Percentiles rank a stretch among this genome's conserved stretches.
phyloP scores from a whole-genome alignment of 2,329 filamentous ascomycete genomes.

The Plenodomus lindquistii region DNA sequence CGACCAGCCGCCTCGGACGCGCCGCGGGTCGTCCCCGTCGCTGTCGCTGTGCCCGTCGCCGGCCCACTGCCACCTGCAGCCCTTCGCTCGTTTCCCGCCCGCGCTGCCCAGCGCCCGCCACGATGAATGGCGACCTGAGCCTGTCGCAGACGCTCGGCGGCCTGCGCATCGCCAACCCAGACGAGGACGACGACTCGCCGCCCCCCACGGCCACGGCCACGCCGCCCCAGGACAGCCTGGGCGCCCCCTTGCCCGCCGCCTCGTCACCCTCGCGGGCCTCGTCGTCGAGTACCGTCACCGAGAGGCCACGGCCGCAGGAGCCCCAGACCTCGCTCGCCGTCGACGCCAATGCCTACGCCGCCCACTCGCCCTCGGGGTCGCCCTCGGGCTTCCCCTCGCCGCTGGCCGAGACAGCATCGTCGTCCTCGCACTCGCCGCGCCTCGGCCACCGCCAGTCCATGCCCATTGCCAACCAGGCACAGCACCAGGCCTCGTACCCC shows the following conservation, averaged over 20 bases:
- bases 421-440: constrained; percentile 36
- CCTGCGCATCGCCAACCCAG: constrained; percentile 94
- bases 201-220: constrained; percentile 31
- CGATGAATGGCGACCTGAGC: constrained; percentile 91
- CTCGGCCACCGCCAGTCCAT: constrained; percentile 50
- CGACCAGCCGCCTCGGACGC: constrained; percentile 16
- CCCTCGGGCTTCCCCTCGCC: constrained; percentile 30
- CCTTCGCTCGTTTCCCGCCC: constrained; percentile 26
- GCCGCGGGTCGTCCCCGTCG: constrained; percentile 19
- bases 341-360: constrained; percentile 46
- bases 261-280: constrained; percentile 37
- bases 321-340: constrained; percentile 46
- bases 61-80: constrained; percentile 20
- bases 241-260: constrained; percentile 8
- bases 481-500: constrained; percentile 41
- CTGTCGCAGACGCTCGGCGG: constrained; percentile 91
- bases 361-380: constrained; percentile 29
- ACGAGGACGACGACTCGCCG: constrained; percentile 62
- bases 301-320: constrained; percentile 33
- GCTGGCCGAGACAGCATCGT: constrained; percentile 28
- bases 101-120: constrained; percentile 30
- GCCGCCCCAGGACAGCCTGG: constrained; percentile 8
- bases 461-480: constrained; percentile 48
- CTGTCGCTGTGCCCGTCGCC: constrained; percentile 10
- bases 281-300: constrained; percentile 46